A percentile compares a stretch with the other conserved stretches of the same genome.
phyloP scores from a whole-genome alignment of 1,284 basidiomycete species.

The Anthracocystis panici-leucophaei region DNA sequence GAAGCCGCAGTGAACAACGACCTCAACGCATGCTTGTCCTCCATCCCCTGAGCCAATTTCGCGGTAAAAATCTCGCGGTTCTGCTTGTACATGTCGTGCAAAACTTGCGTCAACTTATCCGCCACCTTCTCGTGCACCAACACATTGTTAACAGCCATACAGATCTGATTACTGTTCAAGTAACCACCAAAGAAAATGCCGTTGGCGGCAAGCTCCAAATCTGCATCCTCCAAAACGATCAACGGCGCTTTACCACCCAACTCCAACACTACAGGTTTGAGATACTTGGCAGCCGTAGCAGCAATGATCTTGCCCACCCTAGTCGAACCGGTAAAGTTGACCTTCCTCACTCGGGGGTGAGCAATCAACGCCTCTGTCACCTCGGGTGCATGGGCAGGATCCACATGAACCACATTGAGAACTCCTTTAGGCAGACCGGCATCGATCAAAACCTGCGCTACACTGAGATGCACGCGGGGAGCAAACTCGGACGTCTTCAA shows the following conservation, averaged over 20 bases:
- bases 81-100: slow-evolving; percentile 70
- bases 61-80: slow-evolving; percentile 69
- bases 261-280: slow-evolving; percentile 73
- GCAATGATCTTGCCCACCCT: slow-evolving; percentile 86
- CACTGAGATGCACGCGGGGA: slow-evolving; percentile 73
- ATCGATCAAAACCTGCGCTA: slow-evolving; percentile 72
- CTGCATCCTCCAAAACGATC: slow-evolving; percentile 76
- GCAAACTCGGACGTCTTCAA: slow-evolving; percentile 76
- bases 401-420: slow-evolving; percentile 75
- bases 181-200: slow-evolving; percentile 73
- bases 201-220: slow-evolving; percentile 75
- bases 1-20: slow-evolving; percentile 74
- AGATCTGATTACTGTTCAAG: slow-evolving; percentile 77
- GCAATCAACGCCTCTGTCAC: slow-evolving; percentile 75
- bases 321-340: slow-evolving; percentile 72
- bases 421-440: slow-evolving; percentile 77
- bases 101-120: slow-evolving; percentile 71
- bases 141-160: slow-evolving; percentile 79
- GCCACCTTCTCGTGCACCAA: slow-evolving; percentile 74
- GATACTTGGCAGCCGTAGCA: slow-evolving; percentile 84
- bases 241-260: slow-evolving; percentile 72
- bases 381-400: slow-evolving; percentile 72
- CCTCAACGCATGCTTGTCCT: slow-evolving; percentile 58
- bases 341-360: slow-evolving; percentile 73
- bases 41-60: slow-evolving; percentile 25